Percentiles rank a stretch among this genome's conserved stretches.
Evolutionary conservation across 2,329 filamentous ascomycete genomes (phyloP).

Genomic region (Penicillium sp.): DNA sequence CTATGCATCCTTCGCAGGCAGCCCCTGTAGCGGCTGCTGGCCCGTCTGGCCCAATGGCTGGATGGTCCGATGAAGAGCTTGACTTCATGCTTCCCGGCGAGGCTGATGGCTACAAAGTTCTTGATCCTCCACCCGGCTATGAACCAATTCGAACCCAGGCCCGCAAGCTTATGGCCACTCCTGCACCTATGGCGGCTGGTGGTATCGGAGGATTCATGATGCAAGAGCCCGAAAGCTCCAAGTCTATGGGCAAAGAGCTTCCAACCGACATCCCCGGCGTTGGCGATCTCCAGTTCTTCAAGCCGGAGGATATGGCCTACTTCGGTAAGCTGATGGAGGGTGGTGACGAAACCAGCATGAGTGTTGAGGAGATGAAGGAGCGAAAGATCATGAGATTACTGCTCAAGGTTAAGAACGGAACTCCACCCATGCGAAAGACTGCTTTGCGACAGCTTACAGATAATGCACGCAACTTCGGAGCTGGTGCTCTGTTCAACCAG

Average conservation of each 20-base stretch:
- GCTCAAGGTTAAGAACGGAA: conserved; percentile 98
- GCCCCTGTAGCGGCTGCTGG: conserved; percentile 55
- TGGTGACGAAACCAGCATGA: conserved; percentile 85
- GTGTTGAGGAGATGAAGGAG: conserved; percentile 94
- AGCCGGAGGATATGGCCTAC: conserved; percentile 97
- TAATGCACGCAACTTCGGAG: conserved; percentile 94
- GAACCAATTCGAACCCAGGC: conserved; percentile 77
- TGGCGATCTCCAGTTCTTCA: conserved; percentile 96
- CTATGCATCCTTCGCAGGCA: conserved; percentile 70
- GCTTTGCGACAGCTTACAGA: conserved; percentile 95
- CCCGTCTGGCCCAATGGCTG: conserved; percentile 73
- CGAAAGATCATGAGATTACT: conserved; percentile 97
- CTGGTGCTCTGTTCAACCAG: conserved; percentile 92
- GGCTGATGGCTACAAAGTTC: conserved; percentile 74
- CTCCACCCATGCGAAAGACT: conserved; percentile 97
- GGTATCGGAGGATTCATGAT: conserved; percentile 85
- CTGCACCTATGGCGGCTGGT: conserved; percentile 64
- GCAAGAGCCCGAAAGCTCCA: conserved; percentile 86
- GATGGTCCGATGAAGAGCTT: conserved; percentile 90
- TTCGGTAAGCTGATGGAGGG: conserved; percentile 97
- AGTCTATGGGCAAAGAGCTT: conserved; percentile 83
- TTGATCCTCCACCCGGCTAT: conserved; percentile 89
- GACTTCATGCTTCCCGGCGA: conserved; percentile 87
- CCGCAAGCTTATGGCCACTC: conserved; percentile 72
- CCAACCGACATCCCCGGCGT: conserved; percentile 95